Conservation (phyloP, 176 grass and related monocot genomes). For the barley (Hordeum vulgare) region MorexV3_pseudomolecules_assembly NC_058523.1:25544419-25544918, state of each 20-base stretch:
- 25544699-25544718: conserved; percentile 48
- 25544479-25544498: conserved; percentile 80
- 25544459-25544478: conserved; percentile 85
- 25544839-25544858: conserved; percentile 21
- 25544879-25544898: conserved; percentile 71
- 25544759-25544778: conserved; percentile 59
- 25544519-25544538: conserved; percentile 67
- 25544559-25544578: background rate
- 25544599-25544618: too few species aligned
- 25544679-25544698: conserved; percentile 69
- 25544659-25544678: conserved; percentile 74
- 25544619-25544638: background rate
- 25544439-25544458: conserved; percentile 65
- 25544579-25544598: too few species aligned
- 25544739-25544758: conserved; percentile 82
- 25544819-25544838: background rate
- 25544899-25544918: conserved; percentile 60
- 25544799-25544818: background rate
- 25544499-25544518: conserved; percentile 82
- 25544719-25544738: conserved; percentile 79
- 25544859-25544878: conserved; percentile 73
- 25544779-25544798: background rate
- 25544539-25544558: background rate
- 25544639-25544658: conserved; percentile 57
- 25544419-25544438: conserved; percentile 67